phyloP scores from a whole-genome alignment of 495 filamentous ascomycete genomes.

The Jackrogersella minutella region DNA sequence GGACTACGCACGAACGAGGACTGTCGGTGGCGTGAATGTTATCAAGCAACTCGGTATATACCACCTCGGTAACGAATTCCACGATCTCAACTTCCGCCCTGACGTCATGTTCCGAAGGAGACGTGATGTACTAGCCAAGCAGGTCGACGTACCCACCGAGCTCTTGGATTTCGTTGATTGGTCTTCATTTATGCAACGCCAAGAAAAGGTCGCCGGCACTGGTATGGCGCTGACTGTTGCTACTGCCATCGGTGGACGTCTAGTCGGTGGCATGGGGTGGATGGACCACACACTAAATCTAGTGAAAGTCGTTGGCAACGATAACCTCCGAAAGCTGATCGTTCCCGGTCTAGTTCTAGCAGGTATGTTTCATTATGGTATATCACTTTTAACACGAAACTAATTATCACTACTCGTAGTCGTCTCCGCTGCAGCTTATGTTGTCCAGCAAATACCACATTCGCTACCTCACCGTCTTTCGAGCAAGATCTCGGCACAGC shows the following conservation, averaged over 20 bases:
- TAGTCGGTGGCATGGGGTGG: conserved; percentile 86
- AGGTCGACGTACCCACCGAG: conserved; percentile 87
- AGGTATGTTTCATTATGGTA: conserved; percentile 63
- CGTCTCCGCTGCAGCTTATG: conserved; percentile 75
- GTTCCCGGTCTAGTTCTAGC: conserved; percentile 79
- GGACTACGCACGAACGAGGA: conserved; percentile 79
- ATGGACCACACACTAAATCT: conserved; percentile 85
- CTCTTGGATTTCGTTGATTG: conserved; percentile 94
- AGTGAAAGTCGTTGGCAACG: conserved; percentile 79
- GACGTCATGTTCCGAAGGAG: conserved; percentile 92
- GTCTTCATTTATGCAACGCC: conserved; percentile 78
- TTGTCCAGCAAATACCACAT: conserved; percentile 83
- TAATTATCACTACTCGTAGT: conserved; percentile 60
- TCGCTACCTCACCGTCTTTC: conserved; percentile 88
- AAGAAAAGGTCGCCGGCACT: conserved; percentile 93
- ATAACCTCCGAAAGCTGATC: conserved; percentile 81
- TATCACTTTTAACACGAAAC: conserved; percentile 21
- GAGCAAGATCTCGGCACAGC: conserved; percentile 79
- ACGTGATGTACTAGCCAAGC: conserved; percentile 78
- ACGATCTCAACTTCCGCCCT: conserved; percentile 82
- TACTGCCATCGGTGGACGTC: conserved; percentile 81
- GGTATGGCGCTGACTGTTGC: conserved; percentile 92
- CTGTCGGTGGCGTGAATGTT: conserved; percentile 80
- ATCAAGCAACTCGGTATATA: conserved; percentile 89
- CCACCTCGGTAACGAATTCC: conserved; percentile 87